These are phyloP conservation scores for Fistulinella cinereoalba DNA, from an alignment of 1,284 basidiomycete genomes.

Conservation along the genomic window DNA sequence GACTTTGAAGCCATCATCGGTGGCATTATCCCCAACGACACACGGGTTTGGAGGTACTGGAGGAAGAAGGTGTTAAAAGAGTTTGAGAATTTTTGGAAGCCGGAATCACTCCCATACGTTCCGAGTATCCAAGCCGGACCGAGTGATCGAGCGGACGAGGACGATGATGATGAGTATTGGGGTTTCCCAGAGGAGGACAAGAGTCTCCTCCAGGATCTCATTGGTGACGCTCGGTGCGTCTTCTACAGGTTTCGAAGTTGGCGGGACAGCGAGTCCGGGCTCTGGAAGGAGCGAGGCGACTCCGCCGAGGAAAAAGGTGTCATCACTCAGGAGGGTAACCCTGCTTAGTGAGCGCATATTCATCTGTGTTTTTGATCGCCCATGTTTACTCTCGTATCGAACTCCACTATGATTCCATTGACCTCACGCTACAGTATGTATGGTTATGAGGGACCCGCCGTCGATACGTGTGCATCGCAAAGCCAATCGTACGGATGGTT, in stretches of 20 bases:
- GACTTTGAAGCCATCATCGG: constrained; percentile 3
- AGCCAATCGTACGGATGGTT: too few relatives aligned
- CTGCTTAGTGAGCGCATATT: constrained; percentile 1
- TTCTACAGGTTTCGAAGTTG: constrained; percentile 14
- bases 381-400: neutral
- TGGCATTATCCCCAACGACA: constrained; percentile 27
- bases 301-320: neutral
- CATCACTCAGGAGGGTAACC: constrained; percentile 1
- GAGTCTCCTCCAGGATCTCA: constrained; percentile 17
- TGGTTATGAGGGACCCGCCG: too few relatives aligned
- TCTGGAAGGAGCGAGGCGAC: neutral
- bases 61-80: constrained; percentile 21
- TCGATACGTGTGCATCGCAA: too few relatives aligned
- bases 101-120: constrained; percentile 1
- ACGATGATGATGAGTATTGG: constrained; percentile 9
- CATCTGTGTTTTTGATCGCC: neutral
- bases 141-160: constrained; percentile 2
- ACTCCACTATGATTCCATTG: neutral
- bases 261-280: constrained; percentile 5
- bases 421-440: neutral
- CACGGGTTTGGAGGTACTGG: constrained; percentile 27
- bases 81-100: constrained; percentile 11
- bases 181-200: constrained; percentile 8
- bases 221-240: constrained; percentile 26
- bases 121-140: constrained; percentile 13